Evolutionary conservation across 2,329 filamentous ascomycete species (phyloP), one percentile per base, ranked within the genome.

Genomic region (Cytospora paraplurivora): DNA sequence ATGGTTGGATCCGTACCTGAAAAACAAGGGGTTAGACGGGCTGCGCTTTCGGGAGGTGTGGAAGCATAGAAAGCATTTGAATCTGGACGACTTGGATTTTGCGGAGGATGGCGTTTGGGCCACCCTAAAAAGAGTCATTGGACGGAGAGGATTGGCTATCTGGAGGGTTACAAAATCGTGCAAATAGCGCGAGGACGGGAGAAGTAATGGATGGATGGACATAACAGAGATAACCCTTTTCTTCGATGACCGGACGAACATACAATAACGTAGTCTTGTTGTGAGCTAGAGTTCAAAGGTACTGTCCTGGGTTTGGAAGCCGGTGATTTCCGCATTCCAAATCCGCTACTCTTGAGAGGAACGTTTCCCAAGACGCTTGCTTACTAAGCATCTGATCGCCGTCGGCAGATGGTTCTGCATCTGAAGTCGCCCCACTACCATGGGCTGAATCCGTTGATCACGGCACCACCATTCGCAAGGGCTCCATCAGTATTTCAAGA

Each of bases 51-150:
- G 87, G 64, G 85, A 91, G 72, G 84, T 91, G 4, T 93, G 89
- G 88, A 82, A 82, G 64, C 82, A 91, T 70, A 77, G 76, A 54
- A 80, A 81, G 62, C 91, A 94, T 74, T 75, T 94, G 38, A 93
- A 92, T 70, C 77, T 94, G 50, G 91, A 94, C 74, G 91, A 94
- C 75, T 78, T 94, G 72, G 90, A 93, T 72, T 92, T 91, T 78
- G 89, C 79, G 2, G 87, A 90, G 65, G 90, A 93, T 69, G 91
- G 91, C 7, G 79, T 93, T 57, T 89, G 86, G 88, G 80, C 83
- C 66, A 93, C 91, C 8, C 74, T 94, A 53, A 77, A 80, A 41
- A 79, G 90, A 68, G 89, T 93, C 4, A 76, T 92, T 68, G 87
- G 87, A 44, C 79, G 85, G 68, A 78, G 87, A 56, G 87, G 87